Evolutionary conservation across 768 basidiomycete genomes (phyloP), one percentile per base, ranked within the genome.

Genomic region (Hortiboletus campestris): DNA sequence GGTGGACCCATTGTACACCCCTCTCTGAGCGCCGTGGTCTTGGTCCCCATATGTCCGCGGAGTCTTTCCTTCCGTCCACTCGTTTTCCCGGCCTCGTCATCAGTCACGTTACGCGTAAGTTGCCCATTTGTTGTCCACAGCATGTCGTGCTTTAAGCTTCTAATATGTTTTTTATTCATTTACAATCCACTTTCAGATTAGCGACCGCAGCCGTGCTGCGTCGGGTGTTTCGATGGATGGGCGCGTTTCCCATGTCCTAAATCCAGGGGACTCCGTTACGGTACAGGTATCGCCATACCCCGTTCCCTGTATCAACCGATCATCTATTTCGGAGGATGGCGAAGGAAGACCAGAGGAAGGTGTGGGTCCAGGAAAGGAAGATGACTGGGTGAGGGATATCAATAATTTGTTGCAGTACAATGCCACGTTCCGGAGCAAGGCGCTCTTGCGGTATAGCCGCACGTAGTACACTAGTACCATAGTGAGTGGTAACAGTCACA

Each of bases 1-100:
- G 95, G 95, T 34, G 95, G 95, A 25, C 95, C 95, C 4, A 97
- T 98, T 61, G 93, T 97, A 0, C 95, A 97, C 59, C 95, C 95
- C 3, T 91, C 91, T 3, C 76, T 95, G 38, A 90, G 89, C 56
- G 91, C 94, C 1, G 80, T 97, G 48, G 89, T 98, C 14, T 76
- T 98, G 40, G 96, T 95, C 2, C 95, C 95, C n/a, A 96, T 98
- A 61, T 94, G 93, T 65, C 95, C 95, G 46, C 82, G 95, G 52
- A 94, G 91, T 68, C 74, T 98, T 19, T 92, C 89, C 31, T 98
- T 98, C 72, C 79, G 95, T 13, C 94, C 94, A 3, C 82, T 98
- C 4, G 88, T 98, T 8, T 88, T 98, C 61, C 95, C 95, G 1
- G 84, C 82, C 22, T 89, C 88, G 17, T 90, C 88, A 1, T 81